Conservation (phyloP, 495 filamentous ascomycete species). For the Talaromyces wortmannii region DNA sequence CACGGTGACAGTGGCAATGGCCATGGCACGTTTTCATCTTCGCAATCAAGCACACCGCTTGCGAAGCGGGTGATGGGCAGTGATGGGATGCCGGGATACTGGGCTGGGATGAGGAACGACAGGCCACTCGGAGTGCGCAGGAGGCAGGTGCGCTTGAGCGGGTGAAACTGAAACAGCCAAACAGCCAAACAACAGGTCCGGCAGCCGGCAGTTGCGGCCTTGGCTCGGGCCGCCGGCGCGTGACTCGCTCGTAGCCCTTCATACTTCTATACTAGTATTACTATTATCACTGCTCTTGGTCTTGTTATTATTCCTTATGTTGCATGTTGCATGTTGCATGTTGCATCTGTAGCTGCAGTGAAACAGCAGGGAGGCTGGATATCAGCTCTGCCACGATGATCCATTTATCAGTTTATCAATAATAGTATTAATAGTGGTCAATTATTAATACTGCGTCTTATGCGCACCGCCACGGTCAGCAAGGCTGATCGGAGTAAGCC, state of each 20-base stretch:
- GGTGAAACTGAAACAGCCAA: background rate
- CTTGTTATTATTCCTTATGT: too few relatives aligned
- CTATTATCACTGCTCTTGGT: too few relatives aligned
- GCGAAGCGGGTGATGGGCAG: background rate
- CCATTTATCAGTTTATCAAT: too few relatives aligned
- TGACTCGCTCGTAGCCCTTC: background rate
- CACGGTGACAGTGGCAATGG: too few relatives aligned
- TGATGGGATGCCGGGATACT: background rate
- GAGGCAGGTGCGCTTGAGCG: background rate
- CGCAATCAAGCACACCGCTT: background rate
- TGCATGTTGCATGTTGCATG: too few relatives aligned
- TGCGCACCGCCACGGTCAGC: background rate
- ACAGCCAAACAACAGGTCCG: background rate
- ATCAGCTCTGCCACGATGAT: too few relatives aligned
- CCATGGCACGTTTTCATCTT: background rate
- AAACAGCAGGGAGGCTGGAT: too few relatives aligned
- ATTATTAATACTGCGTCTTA: too few relatives aligned
- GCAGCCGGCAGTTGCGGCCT: background rate
- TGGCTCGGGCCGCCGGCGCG: background rate
- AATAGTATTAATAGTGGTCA: too few relatives aligned
- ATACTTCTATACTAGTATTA: too few relatives aligned
- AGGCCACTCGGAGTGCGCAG: background rate
- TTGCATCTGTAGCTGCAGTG: too few relatives aligned
- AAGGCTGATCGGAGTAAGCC: background rate
- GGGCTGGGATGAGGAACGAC: background rate